Conservation (phyloP, 1,284 basidiomycete genomes). For the Melampsora americana region DNA sequence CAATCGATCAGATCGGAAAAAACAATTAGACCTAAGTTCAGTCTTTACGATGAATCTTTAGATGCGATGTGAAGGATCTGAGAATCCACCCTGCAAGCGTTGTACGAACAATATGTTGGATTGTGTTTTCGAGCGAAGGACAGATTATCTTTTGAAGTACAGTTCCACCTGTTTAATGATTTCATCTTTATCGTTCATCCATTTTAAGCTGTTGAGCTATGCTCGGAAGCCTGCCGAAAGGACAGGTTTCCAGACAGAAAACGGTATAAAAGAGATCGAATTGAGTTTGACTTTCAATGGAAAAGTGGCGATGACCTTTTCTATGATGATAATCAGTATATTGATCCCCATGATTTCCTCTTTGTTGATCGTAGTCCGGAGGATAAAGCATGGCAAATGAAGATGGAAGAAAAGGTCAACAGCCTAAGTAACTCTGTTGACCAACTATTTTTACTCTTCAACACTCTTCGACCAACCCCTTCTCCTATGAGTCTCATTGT, state of each 20-base stretch:
- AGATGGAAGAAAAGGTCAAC: conserved; percentile 3
- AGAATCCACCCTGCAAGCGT: conserved; percentile 4
- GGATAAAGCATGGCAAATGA: conserved; percentile 11
- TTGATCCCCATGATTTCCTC: background rate
- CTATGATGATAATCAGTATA: too few species aligned
- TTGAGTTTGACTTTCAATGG: too few species aligned
- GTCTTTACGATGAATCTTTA: background rate
- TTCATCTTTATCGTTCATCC: background rate
- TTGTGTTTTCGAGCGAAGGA: conserved; percentile 11
- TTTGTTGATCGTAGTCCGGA: conserved; percentile 2
- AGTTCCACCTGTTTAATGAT: background rate
- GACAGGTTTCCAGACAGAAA: background rate
- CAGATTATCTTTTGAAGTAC: conserved; percentile 11
- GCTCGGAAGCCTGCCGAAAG: conserved; percentile 1
- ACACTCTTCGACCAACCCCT: background rate
- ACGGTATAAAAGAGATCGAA: too few species aligned
- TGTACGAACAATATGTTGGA: background rate
- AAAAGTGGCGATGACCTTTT: too few species aligned
- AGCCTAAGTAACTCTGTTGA: background rate
- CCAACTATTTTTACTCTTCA: background rate
- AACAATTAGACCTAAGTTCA: background rate
- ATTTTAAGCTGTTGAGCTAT: background rate
- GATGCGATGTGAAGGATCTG: conserved; percentile 6
- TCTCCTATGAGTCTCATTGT: background rate
- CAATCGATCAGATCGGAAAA: background rate